Evolutionary conservation across 495 filamentous ascomycete species (phyloP), one percentile per base, ranked within the genome.

Genomic region (Penicillium tannophilum): DNA sequence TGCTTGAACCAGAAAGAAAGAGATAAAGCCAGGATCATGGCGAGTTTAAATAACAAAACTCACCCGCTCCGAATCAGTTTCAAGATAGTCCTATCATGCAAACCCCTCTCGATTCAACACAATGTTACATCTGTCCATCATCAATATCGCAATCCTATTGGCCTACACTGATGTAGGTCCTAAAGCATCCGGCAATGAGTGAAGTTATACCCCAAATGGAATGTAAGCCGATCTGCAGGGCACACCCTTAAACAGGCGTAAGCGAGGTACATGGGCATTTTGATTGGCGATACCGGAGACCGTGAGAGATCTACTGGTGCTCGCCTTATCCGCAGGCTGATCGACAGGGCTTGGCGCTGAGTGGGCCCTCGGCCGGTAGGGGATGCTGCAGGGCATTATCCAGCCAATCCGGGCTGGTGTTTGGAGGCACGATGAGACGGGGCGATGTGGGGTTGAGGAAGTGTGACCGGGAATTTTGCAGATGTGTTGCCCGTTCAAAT

Each of bases 291-390:
- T 9, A 30, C 31, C 6, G 4, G 16, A n/a, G 44, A 58, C 12
- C 61, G 63, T 67, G 66, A 62, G 39, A 11, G 54, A 66, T 64
- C 31, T 46, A 64, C 26, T 64, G 66, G 59, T 55, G 39, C 23
- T 42, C 36, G 36, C 39, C 35, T 23, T 41, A 54, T 43, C 52
- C 6, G 50, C 2, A 20, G 39, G 36, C 3, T 43, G 53, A 55
- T 55, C 52, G 41, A 41, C 50, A 14, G 53, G 41, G 39, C 7
- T 46, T 46, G 17, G 36, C 20, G 42, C 26, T 23, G 14, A 43
- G 35, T 44, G 19, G 52, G 20, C 20, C 39, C 26, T 49, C 14
- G 19, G 26, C 19, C 14, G 28, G 35, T 20, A 20, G 14, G 11
- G 16, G 16, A 14, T 31, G n/a, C 42, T 55, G 42, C 56, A 26